Evolutionary conservation across 2,329 filamentous ascomycete species (phyloP), one percentile per base, ranked within the genome.

Genomic region (Ceratocystis diversiconidia): DNA sequence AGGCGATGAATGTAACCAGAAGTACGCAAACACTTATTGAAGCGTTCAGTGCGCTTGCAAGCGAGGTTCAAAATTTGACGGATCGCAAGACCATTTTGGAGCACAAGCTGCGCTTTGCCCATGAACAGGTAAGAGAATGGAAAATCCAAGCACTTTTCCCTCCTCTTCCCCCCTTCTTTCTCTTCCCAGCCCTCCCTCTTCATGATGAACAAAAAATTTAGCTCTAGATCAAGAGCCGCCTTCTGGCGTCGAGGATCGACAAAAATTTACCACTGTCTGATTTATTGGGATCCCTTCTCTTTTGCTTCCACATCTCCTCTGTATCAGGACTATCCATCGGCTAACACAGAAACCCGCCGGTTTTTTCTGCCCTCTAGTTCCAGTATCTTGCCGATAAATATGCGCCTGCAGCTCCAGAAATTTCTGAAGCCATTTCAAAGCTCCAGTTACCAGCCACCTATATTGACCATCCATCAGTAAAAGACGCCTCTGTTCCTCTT

Each of bases 171-270:
- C 19, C 30, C 59, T 44, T 50, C 64, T 28, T 22, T 61, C 43
- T 62, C 64, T 60, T 71, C 19, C 32, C n/a, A 22, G 48, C 48
- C 52, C 61, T 64, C n/a, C 63, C 44, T n/a, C 43, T 66, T 44
- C 55, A 77, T 79, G 78, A 79, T 78, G 75, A 77, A 70, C 72
- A 68, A 59, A 48, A 72, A 71, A 73, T 73, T 87, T 89, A 90
- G 87, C 87, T 90, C 87, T 90, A 90, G 87, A 90, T 88, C 87
- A 86, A 80, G 81, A 89, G 85, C 80, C 82, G 78, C 80, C 73
- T 69, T 68, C 71, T 75, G 55, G 79, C 78, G 80, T 78, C 79
- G 73, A 76, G 83, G 86, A 88, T 80, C 79, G 85, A 88, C 75
- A 83, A 73, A 70, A 73, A 74, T 74, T 74, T 72, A 75, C 71